These are phyloP conservation scores for Astrephomene gubernaculifera DNA, from an alignment of 139 green algal species.

Conservation along the genomic window DNA sequence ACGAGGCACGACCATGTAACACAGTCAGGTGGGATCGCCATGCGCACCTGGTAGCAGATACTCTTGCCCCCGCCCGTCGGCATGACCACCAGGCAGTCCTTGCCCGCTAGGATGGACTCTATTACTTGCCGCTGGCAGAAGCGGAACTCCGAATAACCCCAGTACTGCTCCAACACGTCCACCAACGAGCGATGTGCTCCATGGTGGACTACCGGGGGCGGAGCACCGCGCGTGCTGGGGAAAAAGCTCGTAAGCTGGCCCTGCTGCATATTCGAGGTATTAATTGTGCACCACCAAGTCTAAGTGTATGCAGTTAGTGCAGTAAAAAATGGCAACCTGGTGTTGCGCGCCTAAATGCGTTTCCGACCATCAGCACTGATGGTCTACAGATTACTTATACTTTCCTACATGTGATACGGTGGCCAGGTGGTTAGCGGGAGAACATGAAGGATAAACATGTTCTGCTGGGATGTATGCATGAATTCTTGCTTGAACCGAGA, in stretches of 20 bases:
- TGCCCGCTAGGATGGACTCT: slow-evolving; percentile 69
- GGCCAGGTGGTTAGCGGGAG: no score
- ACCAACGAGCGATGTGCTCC: neutral
- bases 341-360: no score
- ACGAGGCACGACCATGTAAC: no score
- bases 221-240: neutral
- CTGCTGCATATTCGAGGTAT: neutral
- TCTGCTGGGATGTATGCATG: no score
- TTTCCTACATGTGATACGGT: no score
- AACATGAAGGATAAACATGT: no score
- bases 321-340: no score
- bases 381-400: no score
- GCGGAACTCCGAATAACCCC: slow-evolving; percentile 51
- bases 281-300: neutral
- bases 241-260: neutral
- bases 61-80: slow-evolving; percentile 92
- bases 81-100: slow-evolving; percentile 95
- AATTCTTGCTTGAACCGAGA: no score
- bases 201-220: no score
- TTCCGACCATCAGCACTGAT: no score
- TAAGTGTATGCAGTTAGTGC: neutral
- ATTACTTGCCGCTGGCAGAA: slow-evolving; percentile 70
- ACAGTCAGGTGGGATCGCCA: no score
- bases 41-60: slow-evolving; percentile 88
- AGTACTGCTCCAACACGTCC: slow-evolving; percentile 39